A percentile compares a stretch with the other conserved stretches of the same genome.
Conservation (phyloP, 1,139 yeast genomes). For the Yamadazyma dushanensis region DNA sequence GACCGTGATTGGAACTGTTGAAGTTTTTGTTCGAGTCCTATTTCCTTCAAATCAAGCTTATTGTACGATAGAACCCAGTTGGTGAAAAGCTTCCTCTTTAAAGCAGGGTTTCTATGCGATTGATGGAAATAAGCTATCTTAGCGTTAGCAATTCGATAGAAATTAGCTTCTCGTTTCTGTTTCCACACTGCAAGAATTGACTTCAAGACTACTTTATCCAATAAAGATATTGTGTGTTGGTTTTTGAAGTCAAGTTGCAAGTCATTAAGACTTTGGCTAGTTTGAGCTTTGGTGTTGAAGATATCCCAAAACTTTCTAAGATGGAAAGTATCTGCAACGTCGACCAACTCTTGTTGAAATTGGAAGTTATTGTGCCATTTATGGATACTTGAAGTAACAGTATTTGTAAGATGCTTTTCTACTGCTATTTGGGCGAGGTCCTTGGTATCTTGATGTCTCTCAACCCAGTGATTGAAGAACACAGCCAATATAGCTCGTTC, state of each 20-base stretch:
- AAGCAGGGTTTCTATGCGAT: constrained; percentile 13
- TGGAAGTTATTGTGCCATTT: constrained; percentile 4
- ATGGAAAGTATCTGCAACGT: constrained; percentile 9
- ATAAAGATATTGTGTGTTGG: not conserved
- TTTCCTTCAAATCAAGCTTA: constrained; percentile 10
- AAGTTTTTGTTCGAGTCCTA: constrained; percentile 17
- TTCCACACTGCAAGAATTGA: constrained; percentile 20
- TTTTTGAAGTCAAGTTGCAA: not conserved
- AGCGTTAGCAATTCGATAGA: constrained; percentile 16
- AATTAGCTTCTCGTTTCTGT: constrained; percentile 14
- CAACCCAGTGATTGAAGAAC: constrained; percentile 1
- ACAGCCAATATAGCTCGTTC: not conserved
- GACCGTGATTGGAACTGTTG: constrained; percentile 15
- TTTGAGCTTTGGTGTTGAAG: constrained; percentile 4
- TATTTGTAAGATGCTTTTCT: not conserved
- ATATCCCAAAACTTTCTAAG: constrained; percentile 9
- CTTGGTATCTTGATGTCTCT: not conserved
- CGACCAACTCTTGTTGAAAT: constrained; percentile 3
- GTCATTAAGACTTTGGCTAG: not conserved
- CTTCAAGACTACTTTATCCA: not conserved
- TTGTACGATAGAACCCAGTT: constrained; percentile 26
- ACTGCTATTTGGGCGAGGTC: not conserved
- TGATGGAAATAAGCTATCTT: constrained; percentile 19
- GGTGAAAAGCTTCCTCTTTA: constrained; percentile 15
- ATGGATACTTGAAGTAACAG: not conserved